These are phyloP conservation scores for Pseudogymnoascus sp. DNA, from an alignment of 2,329 filamentous ascomycete genomes.

Conservation along the genomic window DNA sequence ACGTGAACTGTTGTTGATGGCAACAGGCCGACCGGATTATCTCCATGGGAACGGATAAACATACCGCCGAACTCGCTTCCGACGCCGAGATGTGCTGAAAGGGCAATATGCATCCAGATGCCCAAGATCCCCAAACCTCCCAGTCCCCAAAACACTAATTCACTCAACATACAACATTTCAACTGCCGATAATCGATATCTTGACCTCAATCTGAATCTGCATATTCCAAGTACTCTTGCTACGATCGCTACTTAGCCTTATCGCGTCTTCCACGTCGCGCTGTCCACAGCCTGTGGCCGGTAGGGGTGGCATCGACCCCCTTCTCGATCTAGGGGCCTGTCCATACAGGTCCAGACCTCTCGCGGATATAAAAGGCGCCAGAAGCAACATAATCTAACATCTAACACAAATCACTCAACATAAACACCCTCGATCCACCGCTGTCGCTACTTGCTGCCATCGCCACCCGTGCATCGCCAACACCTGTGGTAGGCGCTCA, in stretches of 20 bases:
- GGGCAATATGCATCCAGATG: background rate
- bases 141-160: background rate
- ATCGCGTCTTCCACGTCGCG: background rate
- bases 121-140: background rate
- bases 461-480: background rate
- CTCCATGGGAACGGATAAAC: background rate
- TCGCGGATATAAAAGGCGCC: background rate
- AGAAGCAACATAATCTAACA: background rate
- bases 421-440: background rate
- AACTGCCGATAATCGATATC: background rate
- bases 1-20: background rate
- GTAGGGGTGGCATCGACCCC: slow-evolving; percentile 4
- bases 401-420: background rate
- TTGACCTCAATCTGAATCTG: slow-evolving; percentile 4
- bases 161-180: slow-evolving; percentile 4
- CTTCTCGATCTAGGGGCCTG: slow-evolving; percentile 3
- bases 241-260: background rate
- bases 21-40: background rate
- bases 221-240: background rate
- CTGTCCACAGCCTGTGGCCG: background rate
- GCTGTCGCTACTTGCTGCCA: background rate
- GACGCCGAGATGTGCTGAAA: slow-evolving; percentile 1
- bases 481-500: slow-evolving; percentile 9
- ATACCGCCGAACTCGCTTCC: background rate
- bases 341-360: background rate